These are phyloP conservation scores for Apophysomyces trapeziformis DNA, from an alignment of 371 early-diverging fungal genomes.

Conservation along the genomic window DNA sequence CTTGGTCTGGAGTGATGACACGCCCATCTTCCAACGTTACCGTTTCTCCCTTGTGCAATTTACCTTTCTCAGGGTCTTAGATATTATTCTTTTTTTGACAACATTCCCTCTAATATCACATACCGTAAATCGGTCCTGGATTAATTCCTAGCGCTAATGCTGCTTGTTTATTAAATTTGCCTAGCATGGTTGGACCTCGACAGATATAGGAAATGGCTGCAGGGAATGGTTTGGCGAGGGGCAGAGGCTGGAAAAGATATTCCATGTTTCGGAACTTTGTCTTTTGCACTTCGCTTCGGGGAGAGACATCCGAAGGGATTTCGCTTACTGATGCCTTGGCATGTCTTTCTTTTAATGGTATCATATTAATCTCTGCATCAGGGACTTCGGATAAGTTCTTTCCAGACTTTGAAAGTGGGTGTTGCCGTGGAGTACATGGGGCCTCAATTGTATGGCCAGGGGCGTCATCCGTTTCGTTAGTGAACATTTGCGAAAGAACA, in stretches of 20 bases:
- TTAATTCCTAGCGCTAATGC: slow-evolving; percentile 80
- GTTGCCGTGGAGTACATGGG: slow-evolving; percentile 35
- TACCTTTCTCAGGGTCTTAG: slow-evolving; percentile 28
- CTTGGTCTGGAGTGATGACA: slow-evolving; percentile 75
- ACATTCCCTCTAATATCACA: neutral
- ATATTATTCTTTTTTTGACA: neutral
- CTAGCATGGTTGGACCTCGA: slow-evolving; percentile 75
- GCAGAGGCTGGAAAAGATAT: slow-evolving; percentile 37
- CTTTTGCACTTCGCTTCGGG: neutral
- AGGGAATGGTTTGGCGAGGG: slow-evolving; percentile 46
- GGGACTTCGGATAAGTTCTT: neutral
- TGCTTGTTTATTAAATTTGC: slow-evolving; percentile 81
- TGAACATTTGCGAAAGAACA: slow-evolving; percentile 53
- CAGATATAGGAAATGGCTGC: slow-evolving; percentile 75
- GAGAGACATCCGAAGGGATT: slow-evolving; percentile 7
- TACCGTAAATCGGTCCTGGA: slow-evolving; percentile 74
- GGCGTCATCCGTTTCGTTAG: slow-evolving; percentile 27
- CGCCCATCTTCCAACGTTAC: slow-evolving; percentile 74
- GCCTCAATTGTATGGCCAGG: slow-evolving; percentile 47
- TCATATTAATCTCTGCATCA: slow-evolving; percentile 28
- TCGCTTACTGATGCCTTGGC: slow-evolving; percentile 10
- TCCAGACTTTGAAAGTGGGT: slow-evolving; percentile 20
- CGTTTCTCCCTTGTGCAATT: slow-evolving; percentile 70
- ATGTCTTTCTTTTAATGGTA: neutral
- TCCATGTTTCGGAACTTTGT: slow-evolving; percentile 5